Evolutionary conservation across 805 yeast species (phyloP).

Genomic region (Cyberlindnera euphorbiiphila): DNA sequence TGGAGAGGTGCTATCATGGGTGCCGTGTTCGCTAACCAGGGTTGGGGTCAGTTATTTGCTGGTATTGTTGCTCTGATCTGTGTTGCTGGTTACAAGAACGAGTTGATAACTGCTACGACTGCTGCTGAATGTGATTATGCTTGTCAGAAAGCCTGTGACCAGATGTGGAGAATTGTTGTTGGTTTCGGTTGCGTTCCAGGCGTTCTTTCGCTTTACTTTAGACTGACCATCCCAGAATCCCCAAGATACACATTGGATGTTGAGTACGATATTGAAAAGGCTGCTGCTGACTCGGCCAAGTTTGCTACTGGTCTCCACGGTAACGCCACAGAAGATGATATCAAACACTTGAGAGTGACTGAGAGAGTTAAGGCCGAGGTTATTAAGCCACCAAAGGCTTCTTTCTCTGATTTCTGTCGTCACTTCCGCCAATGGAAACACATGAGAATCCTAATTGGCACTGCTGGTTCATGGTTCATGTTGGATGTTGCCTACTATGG

Average conservation of each 20-base stretch:
- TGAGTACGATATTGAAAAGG: constrained; percentile 51
- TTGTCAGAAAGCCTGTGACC: constrained; percentile 80
- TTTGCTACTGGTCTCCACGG: constrained; percentile 49
- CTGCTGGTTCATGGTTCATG: constrained; percentile 90
- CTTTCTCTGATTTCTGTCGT: constrained; percentile 61
- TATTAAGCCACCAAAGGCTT: constrained; percentile 72
- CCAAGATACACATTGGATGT: constrained; percentile 89
- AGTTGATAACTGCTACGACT: constrained; percentile 48
- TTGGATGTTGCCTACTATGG: constrained; percentile 91
- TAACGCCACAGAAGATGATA: constrained; percentile 42
- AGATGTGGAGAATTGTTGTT: constrained; percentile 89
- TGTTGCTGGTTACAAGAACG: constrained; percentile 72
- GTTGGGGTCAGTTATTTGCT: constrained; percentile 89
- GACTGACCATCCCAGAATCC: constrained; percentile 92
- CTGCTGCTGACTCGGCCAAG: constrained; percentile 52
- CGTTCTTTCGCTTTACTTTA: constrained; percentile 74
- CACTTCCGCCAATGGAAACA: constrained; percentile 86
- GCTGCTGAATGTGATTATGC: constrained; percentile 57
- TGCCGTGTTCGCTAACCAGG: constrained; percentile 95
- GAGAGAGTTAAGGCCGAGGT: constrained; percentile 52
- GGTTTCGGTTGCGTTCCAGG: constrained; percentile 95
- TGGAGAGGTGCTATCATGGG: constrained; percentile 99
- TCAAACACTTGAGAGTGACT: constrained; percentile 42
- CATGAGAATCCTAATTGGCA: constrained; percentile 77
- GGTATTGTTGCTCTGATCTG: constrained; percentile 78